A percentile compares a stretch with the other conserved stretches of the same genome.
Conservation (phyloP, 306 rosid species). For the Lithocarpus polystachyus region DNA sequence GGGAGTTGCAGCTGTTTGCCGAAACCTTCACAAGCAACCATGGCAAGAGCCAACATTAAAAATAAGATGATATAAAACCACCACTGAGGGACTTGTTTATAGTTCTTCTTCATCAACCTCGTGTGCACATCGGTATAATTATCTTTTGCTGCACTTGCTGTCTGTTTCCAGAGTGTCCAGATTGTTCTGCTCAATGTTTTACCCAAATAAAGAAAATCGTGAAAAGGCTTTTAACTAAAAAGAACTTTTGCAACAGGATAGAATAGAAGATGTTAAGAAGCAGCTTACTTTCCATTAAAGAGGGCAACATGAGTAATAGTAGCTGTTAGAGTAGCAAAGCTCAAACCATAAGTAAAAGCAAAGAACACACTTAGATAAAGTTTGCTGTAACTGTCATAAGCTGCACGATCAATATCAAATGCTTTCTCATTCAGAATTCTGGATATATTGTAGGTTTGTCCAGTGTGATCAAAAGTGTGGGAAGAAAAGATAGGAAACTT, state of each 20-base stretch:
- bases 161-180: constrained; percentile 45
- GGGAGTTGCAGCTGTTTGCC: constrained; percentile 82
- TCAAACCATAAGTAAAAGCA: constrained; percentile 68
- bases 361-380: constrained; percentile 67
- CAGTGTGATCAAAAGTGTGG: constrained; percentile 56
- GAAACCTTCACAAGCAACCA: constrained; percentile 61
- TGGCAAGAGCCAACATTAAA: constrained; percentile 30
- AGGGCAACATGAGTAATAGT: constrained; percentile 76
- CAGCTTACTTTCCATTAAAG: constrained; percentile 79
- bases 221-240: constrained; percentile 2
- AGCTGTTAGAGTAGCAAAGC: constrained; percentile 68
- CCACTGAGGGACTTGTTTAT: constrained; percentile 71
- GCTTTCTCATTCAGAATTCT: constrained; percentile 40
- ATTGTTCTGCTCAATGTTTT: constrained; percentile 38
- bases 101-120: constrained; percentile 74
- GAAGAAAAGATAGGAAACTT: constrained; percentile 74
- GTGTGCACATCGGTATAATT: constrained; percentile 57
- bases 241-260: neutral
- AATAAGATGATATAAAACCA: constrained; percentile 59
- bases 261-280: neutral
- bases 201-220: neutral
- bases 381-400: constrained; percentile 64
- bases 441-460: constrained; percentile 45
- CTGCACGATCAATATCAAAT: constrained; percentile 41
- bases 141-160: constrained; percentile 25